Evolutionary conservation across 495 filamentous ascomycete genomes (phyloP).

Genomic region (Penicillium turbatum): DNA sequence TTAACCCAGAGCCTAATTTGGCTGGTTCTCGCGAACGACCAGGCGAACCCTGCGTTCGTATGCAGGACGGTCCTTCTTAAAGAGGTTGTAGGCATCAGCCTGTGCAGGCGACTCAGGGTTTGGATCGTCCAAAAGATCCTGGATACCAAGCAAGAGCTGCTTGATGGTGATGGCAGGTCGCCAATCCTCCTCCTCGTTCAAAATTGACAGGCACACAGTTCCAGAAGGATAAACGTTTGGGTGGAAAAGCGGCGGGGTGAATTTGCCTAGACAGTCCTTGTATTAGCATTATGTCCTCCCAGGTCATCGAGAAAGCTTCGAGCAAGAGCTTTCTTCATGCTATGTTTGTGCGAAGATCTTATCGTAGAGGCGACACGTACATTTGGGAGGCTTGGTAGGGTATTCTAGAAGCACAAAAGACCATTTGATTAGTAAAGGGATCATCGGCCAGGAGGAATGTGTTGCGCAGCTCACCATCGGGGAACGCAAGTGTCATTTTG

Average conservation of each 20-base stretch:
- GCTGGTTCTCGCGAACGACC: conserved; percentile 82
- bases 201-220: conserved; percentile 93
- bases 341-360: neutral
- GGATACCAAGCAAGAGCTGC: conserved; percentile 91
- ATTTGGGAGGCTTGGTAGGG: conserved; percentile 97
- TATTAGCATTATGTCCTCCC: neutral
- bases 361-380: conserved; percentile 46
- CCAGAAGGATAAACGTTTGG: conserved; percentile 98
- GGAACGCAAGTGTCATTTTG: conserved; percentile 88
- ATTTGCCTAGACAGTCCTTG: conserved; percentile 68
- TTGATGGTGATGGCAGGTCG: conserved; percentile 97
- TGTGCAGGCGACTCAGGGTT: conserved; percentile 97
- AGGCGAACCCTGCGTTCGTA: conserved; percentile 86
- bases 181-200: conserved; percentile 99
- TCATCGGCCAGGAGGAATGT: conserved; percentile 11
- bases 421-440: conserved; percentile 12
- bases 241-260: conserved; percentile 92
- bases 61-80: conserved; percentile 80
- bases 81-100: conserved; percentile 95
- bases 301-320: neutral
- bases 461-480: conserved; percentile 68
- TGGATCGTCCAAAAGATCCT: conserved; percentile 91
- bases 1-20: conserved; percentile 39
- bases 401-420: conserved; percentile 63
- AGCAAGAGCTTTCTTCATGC: neutral